A percentile compares a stretch with the other conserved stretches of the same genome.
Evolutionary conservation across 2,329 filamentous ascomycete genomes (phyloP).

Genomic region (Exophiala sp.): DNA sequence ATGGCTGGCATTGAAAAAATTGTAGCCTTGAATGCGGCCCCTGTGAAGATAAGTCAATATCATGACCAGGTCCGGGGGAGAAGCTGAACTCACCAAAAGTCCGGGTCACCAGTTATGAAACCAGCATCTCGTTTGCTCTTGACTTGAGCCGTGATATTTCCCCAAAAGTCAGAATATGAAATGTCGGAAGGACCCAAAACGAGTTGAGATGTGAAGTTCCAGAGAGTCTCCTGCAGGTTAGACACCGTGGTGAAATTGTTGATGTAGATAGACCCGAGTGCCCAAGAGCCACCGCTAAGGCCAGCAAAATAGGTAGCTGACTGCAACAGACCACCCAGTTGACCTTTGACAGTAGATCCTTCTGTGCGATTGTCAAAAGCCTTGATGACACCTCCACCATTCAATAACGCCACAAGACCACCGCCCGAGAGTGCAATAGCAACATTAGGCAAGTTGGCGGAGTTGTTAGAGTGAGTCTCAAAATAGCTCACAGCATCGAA

Average conservation of each 20-base stretch:
- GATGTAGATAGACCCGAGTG: conserved; percentile 70
- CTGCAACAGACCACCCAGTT: conserved; percentile 76
- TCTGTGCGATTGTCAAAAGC: conserved; percentile 72
- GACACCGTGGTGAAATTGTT: conserved; percentile 73
- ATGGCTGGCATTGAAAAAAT: conserved; percentile 70
- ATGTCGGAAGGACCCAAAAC: conserved; percentile 55
- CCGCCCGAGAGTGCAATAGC: conserved; percentile 76
- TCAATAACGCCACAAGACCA: conserved; percentile 78
- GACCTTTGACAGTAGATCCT: conserved; percentile 58
- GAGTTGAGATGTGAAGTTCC: conserved; percentile 62
- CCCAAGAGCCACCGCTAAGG: conserved; percentile 77
- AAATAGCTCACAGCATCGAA: conserved; percentile 74
- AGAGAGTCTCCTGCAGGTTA: conserved; percentile 51
- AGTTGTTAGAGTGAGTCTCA: conserved; percentile 53
- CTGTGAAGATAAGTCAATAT: neutral
- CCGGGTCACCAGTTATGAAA: conserved; percentile 70
- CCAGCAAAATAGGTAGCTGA: conserved; percentile 75
- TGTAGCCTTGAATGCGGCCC: conserved; percentile 74
- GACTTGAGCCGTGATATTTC: conserved; percentile 57
- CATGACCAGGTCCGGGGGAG: neutral
- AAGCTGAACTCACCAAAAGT: conserved; percentile 61
- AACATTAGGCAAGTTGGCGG: conserved; percentile 60
- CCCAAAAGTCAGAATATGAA: conserved; percentile 55
- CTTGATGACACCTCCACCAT: conserved; percentile 71
- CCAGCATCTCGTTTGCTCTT: conserved; percentile 60